phyloP scores from a whole-genome alignment of 2,329 filamentous ascomycete species.

The Paraphoma chrysanthemicola region DNA sequence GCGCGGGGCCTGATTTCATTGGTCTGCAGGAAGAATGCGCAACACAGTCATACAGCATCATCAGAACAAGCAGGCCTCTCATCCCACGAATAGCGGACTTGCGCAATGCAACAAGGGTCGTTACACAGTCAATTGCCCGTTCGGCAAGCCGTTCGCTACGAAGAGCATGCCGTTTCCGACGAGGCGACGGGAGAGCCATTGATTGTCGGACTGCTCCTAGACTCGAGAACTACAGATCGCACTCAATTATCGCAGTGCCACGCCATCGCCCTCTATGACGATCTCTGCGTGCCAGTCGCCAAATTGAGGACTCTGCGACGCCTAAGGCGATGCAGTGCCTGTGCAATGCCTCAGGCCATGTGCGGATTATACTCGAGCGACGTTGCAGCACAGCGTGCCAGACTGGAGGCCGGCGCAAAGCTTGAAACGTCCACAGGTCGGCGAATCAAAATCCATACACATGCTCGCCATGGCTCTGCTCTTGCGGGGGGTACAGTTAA shows the following conservation, averaged over 20 bases:
- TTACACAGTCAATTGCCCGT: neutral
- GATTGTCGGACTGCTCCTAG: constrained; percentile 25
- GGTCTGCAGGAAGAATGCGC: constrained; percentile 10
- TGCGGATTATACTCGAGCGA: constrained; percentile 21
- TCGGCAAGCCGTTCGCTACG: constrained; percentile 8
- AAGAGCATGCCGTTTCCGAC: constrained; percentile 11
- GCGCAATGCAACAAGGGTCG: constrained; percentile 16
- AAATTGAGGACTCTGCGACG: constrained; percentile 15
- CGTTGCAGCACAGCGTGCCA: constrained; percentile 34
- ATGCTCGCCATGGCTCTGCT: constrained; percentile 3
- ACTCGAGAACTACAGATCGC: constrained; percentile 7
- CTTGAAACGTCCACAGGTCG: constrained; percentile 13
- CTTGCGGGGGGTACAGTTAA: constrained; percentile 29
- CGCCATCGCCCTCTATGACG: constrained; percentile 12
- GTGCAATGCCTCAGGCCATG: constrained; percentile 17
- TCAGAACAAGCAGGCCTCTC: constrained; percentile 13
- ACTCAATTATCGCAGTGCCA: constrained; percentile 32
- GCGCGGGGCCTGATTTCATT: constrained; percentile 21
- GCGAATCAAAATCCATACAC: constrained; percentile 13
- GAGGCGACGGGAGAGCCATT: constrained; percentile 31
- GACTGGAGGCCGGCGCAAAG: constrained; percentile 20
- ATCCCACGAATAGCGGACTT: constrained; percentile 27
- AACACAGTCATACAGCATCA: constrained; percentile 44
- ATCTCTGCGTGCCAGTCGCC: constrained; percentile 9
- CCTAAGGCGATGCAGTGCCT: constrained; percentile 15